phyloP scores from a whole-genome alignment of 2,329 filamentous ascomycete species.

The Trichoderma simmonsii region DNA sequence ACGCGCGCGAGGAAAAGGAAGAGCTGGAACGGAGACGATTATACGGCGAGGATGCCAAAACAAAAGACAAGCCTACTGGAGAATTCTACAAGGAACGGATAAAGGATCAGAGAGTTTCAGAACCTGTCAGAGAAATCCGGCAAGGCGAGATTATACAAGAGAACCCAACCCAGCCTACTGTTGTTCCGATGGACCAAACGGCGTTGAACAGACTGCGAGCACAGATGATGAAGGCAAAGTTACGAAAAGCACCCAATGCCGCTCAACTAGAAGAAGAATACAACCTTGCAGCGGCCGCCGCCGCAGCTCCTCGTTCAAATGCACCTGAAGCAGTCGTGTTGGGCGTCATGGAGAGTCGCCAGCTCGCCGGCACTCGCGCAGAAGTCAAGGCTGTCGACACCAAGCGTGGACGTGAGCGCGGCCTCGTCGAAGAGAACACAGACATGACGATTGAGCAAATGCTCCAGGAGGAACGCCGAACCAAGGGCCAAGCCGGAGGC shows the following conservation, averaged over 20 bases:
- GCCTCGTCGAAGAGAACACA: conserved; percentile 83
- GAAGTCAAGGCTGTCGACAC: conserved; percentile 78
- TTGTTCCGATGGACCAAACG: conserved; percentile 66
- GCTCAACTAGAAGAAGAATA: conserved; percentile 79
- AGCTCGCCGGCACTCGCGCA: conserved; percentile 69
- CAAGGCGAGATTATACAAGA: conserved; percentile 60
- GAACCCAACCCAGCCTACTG: conserved; percentile 32
- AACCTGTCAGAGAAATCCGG: conserved; percentile 31
- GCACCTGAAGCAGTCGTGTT: conserved; percentile 68
- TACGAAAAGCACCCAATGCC: conserved; percentile 73
- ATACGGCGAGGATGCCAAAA: conserved; percentile 81
- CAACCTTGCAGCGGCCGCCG: conserved; percentile 63
- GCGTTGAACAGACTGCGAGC: conserved; percentile 86
- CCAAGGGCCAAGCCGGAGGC: conserved; percentile 70
- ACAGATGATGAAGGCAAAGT: conserved; percentile 92
- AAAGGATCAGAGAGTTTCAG: conserved; percentile 46
- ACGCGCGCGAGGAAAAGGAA: conserved; percentile 87
- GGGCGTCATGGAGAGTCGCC: conserved; percentile 82
- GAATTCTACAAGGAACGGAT: conserved; percentile 80
- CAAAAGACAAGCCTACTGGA: conserved; percentile 82
- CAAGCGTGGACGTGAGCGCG: conserved; percentile 79
- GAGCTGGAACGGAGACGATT: conserved; percentile 79
- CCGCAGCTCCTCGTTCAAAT: conserved; percentile 54
- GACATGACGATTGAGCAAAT: conserved; percentile 97
- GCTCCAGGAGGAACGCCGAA: conserved; percentile 90